Conservation (phyloP, 345 rosid genomes). For the Citrus inodora region DNA sequence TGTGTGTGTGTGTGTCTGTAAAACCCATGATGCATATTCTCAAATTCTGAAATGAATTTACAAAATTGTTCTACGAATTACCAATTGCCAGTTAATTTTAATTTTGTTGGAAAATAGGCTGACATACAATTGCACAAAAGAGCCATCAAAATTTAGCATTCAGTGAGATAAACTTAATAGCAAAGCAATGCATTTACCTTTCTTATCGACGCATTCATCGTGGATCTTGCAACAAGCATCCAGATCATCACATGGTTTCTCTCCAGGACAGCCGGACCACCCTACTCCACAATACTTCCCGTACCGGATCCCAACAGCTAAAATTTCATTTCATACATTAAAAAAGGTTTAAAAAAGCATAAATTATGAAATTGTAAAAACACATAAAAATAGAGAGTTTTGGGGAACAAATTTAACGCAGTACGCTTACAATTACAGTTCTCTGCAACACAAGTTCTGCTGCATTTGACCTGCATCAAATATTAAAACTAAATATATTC, state of each 20-base stretch:
- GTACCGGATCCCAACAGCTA: slow-evolving; percentile 73
- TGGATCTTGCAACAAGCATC: slow-evolving; percentile 89
- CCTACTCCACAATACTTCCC: slow-evolving; percentile 96
- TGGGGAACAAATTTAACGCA: not conserved
- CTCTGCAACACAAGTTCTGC: slow-evolving; percentile 62
- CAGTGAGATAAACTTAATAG: too few relatives aligned
- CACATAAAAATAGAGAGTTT: not conserved
- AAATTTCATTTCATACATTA: slow-evolving; percentile 1
- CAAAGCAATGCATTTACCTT: slow-evolving; percentile 37
- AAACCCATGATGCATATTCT: too few relatives aligned
- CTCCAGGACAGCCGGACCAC: slow-evolving; percentile 84
- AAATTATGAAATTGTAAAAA: not conserved
- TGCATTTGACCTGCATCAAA: slow-evolving; percentile 53
- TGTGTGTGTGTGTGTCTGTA: too few relatives aligned
- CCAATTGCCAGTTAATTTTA: not conserved
- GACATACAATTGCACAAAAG: not conserved
- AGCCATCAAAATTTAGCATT: not conserved
- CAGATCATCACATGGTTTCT: slow-evolving; percentile 80
- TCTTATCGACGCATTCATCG: slow-evolving; percentile 70
- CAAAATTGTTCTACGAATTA: not conserved
- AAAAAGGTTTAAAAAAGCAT: not conserved
- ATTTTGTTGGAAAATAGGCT: not conserved
- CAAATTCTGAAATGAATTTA: not conserved
- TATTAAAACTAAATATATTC: not conserved
- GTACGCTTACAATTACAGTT: slow-evolving; percentile 58